These are phyloP conservation scores for Rhinocladiella similis DNA, from an alignment of 2,329 filamentous ascomycete species.

Conservation along the genomic window DNA sequence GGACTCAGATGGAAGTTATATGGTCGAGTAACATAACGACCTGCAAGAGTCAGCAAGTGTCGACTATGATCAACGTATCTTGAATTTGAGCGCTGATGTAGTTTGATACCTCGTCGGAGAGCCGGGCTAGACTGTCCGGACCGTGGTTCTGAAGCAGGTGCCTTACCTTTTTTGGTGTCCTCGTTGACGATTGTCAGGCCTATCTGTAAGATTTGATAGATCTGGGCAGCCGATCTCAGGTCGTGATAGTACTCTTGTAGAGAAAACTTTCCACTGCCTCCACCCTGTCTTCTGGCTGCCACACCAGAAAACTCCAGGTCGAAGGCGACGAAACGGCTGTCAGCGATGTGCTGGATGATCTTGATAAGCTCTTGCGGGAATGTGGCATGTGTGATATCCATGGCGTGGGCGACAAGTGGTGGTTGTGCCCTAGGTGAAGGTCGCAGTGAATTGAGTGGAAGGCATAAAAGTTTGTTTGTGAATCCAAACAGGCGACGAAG, in stretches of 20 bases:
- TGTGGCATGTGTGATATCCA: conserved; percentile 27
- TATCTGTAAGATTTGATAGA: conserved; percentile 65
- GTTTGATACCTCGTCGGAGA: too few relatives aligned
- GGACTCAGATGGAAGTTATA: conserved; percentile 67
- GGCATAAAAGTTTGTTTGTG: conserved; percentile 15
- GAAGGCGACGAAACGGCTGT: conserved; percentile 62
- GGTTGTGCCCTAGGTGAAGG: conserved; percentile 2
- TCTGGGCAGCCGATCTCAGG: conserved; percentile 59
- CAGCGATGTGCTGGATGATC: conserved; percentile 59
- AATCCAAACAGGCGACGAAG: conserved; percentile 15
- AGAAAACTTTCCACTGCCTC: conserved; percentile 41
- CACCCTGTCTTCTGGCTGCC: conserved; percentile 33
- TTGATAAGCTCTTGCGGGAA: conserved; percentile 33
- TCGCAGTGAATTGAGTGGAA: conserved; percentile 11
- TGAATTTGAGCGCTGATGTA: too few relatives aligned
- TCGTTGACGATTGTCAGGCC: conserved; percentile 67
- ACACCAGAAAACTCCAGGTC: conserved; percentile 70
- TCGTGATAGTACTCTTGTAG: conserved; percentile 64
- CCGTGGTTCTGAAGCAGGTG: too few relatives aligned
- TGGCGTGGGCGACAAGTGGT: conserved; percentile 12
- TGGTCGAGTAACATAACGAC: conserved; percentile 58
- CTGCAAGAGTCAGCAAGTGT: conserved; percentile 31
- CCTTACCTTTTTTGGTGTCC: conserved; percentile 50
- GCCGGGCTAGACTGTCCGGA: too few relatives aligned
- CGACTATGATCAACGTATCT: too few relatives aligned